phyloP scores from a whole-genome alignment of 106 monocot species.

The Triglochin maritima region DNA sequence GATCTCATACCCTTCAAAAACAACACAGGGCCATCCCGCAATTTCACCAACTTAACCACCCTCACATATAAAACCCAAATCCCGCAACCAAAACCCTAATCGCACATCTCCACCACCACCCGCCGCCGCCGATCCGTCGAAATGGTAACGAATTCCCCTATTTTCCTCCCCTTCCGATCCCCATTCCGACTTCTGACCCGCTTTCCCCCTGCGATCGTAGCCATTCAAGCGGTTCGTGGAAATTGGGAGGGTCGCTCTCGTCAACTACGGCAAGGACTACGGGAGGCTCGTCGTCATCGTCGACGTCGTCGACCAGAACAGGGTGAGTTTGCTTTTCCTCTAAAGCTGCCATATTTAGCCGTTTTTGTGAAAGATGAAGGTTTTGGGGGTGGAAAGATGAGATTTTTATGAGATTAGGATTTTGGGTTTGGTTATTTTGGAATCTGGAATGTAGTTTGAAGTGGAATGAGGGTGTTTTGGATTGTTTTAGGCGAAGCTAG shows the following conservation, averaged over 20 bases:
- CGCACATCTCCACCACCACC: not conserved
- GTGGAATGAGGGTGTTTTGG: too few species aligned
- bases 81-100: not conserved
- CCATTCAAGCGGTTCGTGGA: not conserved
- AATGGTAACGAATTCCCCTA: not conserved
- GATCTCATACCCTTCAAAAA: too few species aligned
- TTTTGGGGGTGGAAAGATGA: not conserved
- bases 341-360: not conserved
- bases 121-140: not conserved
- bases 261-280: conserved; percentile 85
- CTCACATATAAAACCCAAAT: too few species aligned
- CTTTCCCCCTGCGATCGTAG: not conserved
- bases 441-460: too few species aligned
- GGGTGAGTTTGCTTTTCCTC: conserved; percentile 20
- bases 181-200: not conserved
- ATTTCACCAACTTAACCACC: too few species aligned
- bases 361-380: not conserved
- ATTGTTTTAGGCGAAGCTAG: too few species aligned
- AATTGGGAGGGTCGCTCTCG: not conserved
- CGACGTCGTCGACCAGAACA: conserved; percentile 72
- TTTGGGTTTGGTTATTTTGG: not conserved
- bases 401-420: not conserved
- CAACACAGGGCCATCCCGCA: too few species aligned
- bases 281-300: conserved; percentile 76
- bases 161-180: not conserved